These are phyloP conservation scores for Cucurbita ficifolia DNA, from an alignment of 306 rosid species.

Conservation along the genomic window DNA sequence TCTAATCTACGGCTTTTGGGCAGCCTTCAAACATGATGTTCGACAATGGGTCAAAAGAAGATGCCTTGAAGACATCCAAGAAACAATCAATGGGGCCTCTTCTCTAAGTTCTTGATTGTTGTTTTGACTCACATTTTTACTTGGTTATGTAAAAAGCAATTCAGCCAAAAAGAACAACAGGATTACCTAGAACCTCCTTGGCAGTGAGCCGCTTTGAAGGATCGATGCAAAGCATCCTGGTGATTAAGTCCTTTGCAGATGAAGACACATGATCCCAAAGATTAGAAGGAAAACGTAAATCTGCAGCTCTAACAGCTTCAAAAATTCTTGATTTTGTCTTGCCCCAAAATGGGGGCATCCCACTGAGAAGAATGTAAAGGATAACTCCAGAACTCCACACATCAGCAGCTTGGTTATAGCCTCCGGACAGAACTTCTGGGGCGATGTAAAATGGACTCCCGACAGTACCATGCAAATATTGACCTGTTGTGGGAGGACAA, in stretches of 20 bases:
- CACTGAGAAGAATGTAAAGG: slow-evolving; percentile 60
- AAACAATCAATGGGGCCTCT: neutral
- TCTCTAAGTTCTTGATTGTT: neutral
- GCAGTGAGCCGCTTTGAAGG: slow-evolving; percentile 49
- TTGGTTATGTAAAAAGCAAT: neutral
- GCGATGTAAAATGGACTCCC: slow-evolving; percentile 77
- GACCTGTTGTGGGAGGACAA: slow-evolving; percentile 32
- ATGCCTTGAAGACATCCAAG: neutral
- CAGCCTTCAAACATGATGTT: neutral
- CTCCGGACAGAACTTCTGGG: slow-evolving; percentile 59
- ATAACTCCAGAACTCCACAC: slow-evolving; percentile 68
- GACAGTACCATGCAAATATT: slow-evolving; percentile 54
- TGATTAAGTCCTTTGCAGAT: slow-evolving; percentile 46
- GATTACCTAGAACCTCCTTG: slow-evolving; percentile 43
- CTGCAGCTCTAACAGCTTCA: slow-evolving; percentile 51
- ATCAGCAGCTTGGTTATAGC: slow-evolving; percentile 65
- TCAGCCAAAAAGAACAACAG: neutral
- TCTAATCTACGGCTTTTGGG: neutral
- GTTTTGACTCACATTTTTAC: neutral
- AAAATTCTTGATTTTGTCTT: slow-evolving; percentile 55
- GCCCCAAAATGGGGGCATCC: slow-evolving; percentile 68
- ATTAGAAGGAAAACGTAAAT: slow-evolving; percentile 42
- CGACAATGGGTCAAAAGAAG: neutral
- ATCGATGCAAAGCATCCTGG: slow-evolving; percentile 45
- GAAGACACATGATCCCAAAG: slow-evolving; percentile 43